Evolutionary conservation across 192 early-diverging fungal species (phyloP).

Genomic region (Coemansia sp.): DNA sequence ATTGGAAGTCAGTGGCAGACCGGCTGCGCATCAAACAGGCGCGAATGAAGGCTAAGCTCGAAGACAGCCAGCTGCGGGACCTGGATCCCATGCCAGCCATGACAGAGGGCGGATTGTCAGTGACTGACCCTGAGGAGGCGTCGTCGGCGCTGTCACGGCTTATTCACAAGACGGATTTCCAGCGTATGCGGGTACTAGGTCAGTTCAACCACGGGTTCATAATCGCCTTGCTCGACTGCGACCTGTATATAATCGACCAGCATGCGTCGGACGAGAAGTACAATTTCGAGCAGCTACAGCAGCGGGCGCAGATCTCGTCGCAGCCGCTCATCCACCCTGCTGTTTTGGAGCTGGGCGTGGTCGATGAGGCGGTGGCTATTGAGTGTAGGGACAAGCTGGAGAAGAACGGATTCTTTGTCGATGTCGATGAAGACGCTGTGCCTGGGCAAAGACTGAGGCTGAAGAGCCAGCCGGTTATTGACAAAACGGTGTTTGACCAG

Average conservation of each 20-base stretch:
- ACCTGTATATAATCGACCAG: constrained; percentile 95
- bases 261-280: constrained; percentile 98
- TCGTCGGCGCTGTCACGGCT: constrained; percentile 32
- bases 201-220: constrained; percentile 99
- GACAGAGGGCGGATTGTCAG: constrained; percentile 27
- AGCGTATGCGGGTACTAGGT: constrained; percentile 82
- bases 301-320: constrained; percentile 62
- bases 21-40: constrained; percentile 26
- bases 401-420: constrained; percentile 82
- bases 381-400: constrained; percentile 67
- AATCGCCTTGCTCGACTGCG: constrained; percentile 64
- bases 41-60: constrained; percentile 12
- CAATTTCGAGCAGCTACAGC: constrained; percentile 87
- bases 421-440: constrained; percentile 60
- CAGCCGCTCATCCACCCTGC: constrained; percentile 76
- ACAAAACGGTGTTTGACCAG: constrained; percentile 73
- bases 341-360: constrained; percentile 69
- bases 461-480: constrained; percentile 74
- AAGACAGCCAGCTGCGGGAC: constrained; percentile 15
- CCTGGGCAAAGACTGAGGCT: constrained; percentile 67
- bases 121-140: constrained; percentile 20
- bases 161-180: constrained; percentile 82
- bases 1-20: constrained; percentile 13
- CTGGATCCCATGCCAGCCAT: background rate
- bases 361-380: constrained; percentile 78